Evolutionary conservation across 805 yeast species (phyloP), one percentile per base, ranked within the genome.

Genomic region (Ogataea methanolica): DNA sequence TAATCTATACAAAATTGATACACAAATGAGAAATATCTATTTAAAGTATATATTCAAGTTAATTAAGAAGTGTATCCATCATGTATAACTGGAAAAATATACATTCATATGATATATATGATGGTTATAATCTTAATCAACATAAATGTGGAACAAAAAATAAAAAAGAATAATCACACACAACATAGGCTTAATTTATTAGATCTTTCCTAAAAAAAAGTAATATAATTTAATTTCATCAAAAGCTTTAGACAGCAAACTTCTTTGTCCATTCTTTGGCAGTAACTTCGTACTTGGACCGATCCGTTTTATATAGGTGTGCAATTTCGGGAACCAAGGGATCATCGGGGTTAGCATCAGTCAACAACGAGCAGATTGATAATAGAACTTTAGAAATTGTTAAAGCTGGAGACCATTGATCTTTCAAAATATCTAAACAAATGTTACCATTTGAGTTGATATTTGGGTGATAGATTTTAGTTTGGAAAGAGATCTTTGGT

Each of bases 191-290:
- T 26, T 26, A 26, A 26, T 9, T 26, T 5, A 26, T 26, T 26
- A 6, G 11, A 1, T 36, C 39, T 36, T 36, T 34, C 36, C n/a
- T 12, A 34, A 17, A 36, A 17, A 36, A 12, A 36, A 16, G 31
- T 26, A 26, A 5, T 26, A 26, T 26, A 26, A 8, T 26, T 26
- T 6, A 26, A 26, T 26, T 26, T 26, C 31, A 26, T 9, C 33
- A 31, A 40, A 21, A 33, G 17, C 21, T 34, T 39, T 75, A 89
- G 62, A 92, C 91, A 55, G 99, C 99, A 69, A 88, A 94, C 74
- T 94, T 94, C 75, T 92, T 86, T 33, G 99, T 94, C 98, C 98
- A 94, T 74, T 94, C 99, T 65, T 86, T 83, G 50, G 99, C 99
- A 48, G 96, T 90, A 56, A 96, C 88, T 73, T 94, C 97, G 69